These are phyloP conservation scores for Misopates orontium DNA, from an alignment of 257 asterid species.

Conservation along the genomic window DNA sequence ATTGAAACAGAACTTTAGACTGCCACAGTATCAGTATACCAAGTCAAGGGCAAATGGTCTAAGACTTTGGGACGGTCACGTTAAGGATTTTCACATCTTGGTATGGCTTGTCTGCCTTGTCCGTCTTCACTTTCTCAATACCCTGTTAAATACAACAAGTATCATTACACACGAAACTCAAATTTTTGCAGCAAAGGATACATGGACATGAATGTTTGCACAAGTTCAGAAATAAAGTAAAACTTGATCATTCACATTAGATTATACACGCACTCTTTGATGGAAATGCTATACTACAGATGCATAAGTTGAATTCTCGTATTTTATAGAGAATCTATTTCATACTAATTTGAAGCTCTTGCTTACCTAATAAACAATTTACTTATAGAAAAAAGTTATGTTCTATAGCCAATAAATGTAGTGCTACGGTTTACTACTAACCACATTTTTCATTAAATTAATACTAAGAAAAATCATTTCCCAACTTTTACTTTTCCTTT, in stretches of 20 bases:
- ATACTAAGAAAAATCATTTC: no score
- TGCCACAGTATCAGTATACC: not conserved
- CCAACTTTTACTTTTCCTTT: no score
- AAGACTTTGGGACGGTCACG: constrained; percentile 81
- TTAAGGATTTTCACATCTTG: constrained; percentile 93
- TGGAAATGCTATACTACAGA: not conserved
- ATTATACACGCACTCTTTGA: not conserved
- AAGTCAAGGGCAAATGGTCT: constrained; percentile 4
- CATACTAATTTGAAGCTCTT: no score
- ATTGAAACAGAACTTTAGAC: constrained; percentile 4
- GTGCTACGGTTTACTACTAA: no score
- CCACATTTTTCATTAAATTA: no score
- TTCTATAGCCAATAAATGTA: no score
- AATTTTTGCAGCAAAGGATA: not conserved
- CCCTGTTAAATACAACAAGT: constrained; percentile 43
- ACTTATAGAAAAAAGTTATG: no score
- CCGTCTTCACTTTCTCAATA: constrained; percentile 93
- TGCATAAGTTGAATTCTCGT: no score
- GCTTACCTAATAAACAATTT: no score
- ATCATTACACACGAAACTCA: not conserved
- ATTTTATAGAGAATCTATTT: no score
- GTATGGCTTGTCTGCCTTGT: constrained; percentile 81
- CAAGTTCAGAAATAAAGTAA: not conserved
- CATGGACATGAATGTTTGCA: not conserved
- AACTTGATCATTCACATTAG: no score